Conservation (phyloP, 371 early-diverging fungal genomes). For the Mortierella sp. region DNA sequence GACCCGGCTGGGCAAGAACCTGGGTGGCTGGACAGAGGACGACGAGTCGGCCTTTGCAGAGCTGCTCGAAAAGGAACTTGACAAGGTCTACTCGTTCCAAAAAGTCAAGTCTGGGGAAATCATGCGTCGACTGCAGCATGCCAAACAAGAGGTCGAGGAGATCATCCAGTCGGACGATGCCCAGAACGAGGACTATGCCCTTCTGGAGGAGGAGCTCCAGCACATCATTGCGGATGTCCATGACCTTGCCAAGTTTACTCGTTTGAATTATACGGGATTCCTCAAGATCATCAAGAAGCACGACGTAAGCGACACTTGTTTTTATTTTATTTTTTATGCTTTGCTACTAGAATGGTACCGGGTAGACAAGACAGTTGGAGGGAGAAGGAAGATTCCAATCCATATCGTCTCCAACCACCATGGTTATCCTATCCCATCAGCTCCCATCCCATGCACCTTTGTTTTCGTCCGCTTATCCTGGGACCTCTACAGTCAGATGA, state of each 20-base stretch:
- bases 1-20: conserved; percentile 57
- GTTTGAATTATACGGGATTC: conserved; percentile 97
- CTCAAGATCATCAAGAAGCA: conserved; percentile 98
- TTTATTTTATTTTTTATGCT: not conserved
- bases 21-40: conserved; percentile 72
- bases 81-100: conserved; percentile 94
- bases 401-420: conserved; percentile 5
- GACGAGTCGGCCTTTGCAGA: conserved; percentile 93
- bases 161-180: conserved; percentile 60
- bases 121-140: conserved; percentile 81
- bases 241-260: conserved; percentile 91
- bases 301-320: conserved; percentile 66
- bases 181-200: conserved; percentile 70
- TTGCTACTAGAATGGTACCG: not conserved
- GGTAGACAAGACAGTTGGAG: not conserved
- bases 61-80: conserved; percentile 89
- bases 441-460: too few species aligned
- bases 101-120: conserved; percentile 92
- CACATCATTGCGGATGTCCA: conserved; percentile 90
- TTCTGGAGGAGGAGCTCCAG: conserved; percentile 84
- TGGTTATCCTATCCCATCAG: not conserved
- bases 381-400: conserved; percentile 17
- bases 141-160: conserved; percentile 73
- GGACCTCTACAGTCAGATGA: not conserved
- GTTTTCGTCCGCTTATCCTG: too few species aligned